Conservation (phyloP, 1,139 yeast species). For the Nadsonia commutata region DNA sequence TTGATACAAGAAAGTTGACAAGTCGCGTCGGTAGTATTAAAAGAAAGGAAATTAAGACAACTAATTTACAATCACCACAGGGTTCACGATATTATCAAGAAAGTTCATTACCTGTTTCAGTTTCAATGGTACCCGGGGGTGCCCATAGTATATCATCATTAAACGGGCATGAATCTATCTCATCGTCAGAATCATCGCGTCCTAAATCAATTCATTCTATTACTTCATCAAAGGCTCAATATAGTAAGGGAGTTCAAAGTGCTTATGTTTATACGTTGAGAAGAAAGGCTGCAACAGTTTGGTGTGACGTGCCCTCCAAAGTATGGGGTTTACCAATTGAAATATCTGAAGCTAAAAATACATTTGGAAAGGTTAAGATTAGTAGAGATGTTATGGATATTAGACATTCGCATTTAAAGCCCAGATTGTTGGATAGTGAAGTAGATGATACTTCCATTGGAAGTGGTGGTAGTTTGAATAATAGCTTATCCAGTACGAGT, state of each 20-base stretch:
- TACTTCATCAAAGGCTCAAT: neutral
- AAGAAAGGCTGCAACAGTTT: conserved; percentile 36
- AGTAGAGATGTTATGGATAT: conserved; percentile 33
- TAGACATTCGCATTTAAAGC: conserved; percentile 60
- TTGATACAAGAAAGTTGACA: neutral
- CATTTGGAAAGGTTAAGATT: conserved; percentile 8
- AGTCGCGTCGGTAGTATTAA: neutral
- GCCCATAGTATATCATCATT: neutral
- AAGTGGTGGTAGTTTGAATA: neutral
- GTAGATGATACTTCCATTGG: conserved; percentile 37
- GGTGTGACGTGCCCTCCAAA: conserved; percentile 36
- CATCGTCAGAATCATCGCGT: neutral
- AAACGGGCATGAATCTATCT: neutral
- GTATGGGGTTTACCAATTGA: conserved; percentile 57
- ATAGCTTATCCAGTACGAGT: neutral
- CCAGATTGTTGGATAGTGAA: conserved; percentile 64
- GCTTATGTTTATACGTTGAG: conserved; percentile 41
- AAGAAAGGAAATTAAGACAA: neutral
- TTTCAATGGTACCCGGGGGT: no score
- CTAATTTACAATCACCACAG: neutral
- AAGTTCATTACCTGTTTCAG: no score
- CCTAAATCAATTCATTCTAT: neutral
- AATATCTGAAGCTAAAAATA: conserved; percentile 31
- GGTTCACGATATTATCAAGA: neutral
- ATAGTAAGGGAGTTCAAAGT: conserved; percentile 2